Conservation (phyloP, 257 asterid genomes). For the Solanum pimpinellifolium region DNA sequence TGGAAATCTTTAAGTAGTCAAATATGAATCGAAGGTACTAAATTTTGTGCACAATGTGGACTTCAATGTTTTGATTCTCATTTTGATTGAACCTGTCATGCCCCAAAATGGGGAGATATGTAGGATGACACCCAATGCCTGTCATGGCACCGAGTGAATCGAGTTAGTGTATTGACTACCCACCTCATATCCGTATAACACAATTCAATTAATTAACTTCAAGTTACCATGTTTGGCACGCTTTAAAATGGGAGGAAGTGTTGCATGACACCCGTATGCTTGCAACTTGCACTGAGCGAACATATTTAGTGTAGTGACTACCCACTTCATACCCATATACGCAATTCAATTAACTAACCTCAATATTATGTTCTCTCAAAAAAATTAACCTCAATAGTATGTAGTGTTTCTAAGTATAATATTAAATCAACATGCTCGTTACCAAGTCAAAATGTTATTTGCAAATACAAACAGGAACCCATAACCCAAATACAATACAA, state of each 20-base stretch:
- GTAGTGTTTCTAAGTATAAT: not conserved
- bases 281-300: not conserved
- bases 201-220: not conserved
- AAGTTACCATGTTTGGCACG: not conserved
- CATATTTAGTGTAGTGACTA: not conserved
- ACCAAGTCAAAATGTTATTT: not conserved
- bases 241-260: not conserved
- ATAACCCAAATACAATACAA: not conserved
- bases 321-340: not conserved
- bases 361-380: too few relatives aligned
- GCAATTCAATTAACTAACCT: not conserved
- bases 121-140: not conserved
- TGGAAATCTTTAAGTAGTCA: not conserved
- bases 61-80: not conserved
- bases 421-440: not conserved
- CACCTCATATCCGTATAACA: not conserved
- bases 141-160: not conserved
- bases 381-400: not conserved
- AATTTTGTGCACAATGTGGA: not conserved
- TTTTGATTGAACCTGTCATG: not conserved
- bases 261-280: not conserved
- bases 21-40: not conserved
- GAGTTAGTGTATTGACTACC: not conserved
- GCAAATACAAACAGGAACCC: not conserved
- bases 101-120: not conserved